Conservation (phyloP, 306 rosid genomes). For the Oxytropis ochrocephala region DNA sequence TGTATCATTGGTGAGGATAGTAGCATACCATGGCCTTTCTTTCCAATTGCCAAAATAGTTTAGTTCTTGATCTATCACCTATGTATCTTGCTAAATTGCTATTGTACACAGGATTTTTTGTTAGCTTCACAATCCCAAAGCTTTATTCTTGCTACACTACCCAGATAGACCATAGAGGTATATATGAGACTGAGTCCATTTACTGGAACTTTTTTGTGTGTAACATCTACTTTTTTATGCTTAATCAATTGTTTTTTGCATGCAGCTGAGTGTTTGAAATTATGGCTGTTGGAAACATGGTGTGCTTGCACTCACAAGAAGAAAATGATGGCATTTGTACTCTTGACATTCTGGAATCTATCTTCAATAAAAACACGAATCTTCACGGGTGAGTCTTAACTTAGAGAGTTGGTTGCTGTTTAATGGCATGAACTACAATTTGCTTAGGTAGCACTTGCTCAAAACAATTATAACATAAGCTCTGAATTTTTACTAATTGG, state of each 20-base stretch:
- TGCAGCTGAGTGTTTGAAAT: conserved; percentile 50
- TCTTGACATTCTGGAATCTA: conserved; percentile 73
- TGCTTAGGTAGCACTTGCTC: not conserved
- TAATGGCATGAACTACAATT: not conserved
- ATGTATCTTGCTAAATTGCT: not conserved
- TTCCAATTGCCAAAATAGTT: not conserved
- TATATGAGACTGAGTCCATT: not conserved
- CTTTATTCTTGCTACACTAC: conserved; percentile 60
- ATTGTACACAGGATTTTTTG: conserved; percentile 50
- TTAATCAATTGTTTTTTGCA: conserved; percentile 27
- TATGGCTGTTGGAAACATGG: conserved; percentile 60
- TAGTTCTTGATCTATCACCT: not conserved
- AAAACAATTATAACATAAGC: not conserved
- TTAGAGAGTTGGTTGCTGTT: not conserved
- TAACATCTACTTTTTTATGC: not conserved
- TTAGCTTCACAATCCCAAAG: conserved; percentile 71
- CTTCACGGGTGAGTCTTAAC: conserved; percentile 46
- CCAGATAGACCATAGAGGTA: conserved; percentile 64
- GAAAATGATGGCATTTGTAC: conserved; percentile 42
- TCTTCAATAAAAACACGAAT: conserved; percentile 62
- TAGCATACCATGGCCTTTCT: not conserved
- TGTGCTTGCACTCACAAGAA: conserved; percentile 76
- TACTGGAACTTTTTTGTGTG: not conserved
- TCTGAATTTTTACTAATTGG: not conserved
- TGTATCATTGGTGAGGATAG: conserved; percentile 62